Conservation (phyloP, 495 filamentous ascomycete species). For the Xeromyces bisporus region DNA sequence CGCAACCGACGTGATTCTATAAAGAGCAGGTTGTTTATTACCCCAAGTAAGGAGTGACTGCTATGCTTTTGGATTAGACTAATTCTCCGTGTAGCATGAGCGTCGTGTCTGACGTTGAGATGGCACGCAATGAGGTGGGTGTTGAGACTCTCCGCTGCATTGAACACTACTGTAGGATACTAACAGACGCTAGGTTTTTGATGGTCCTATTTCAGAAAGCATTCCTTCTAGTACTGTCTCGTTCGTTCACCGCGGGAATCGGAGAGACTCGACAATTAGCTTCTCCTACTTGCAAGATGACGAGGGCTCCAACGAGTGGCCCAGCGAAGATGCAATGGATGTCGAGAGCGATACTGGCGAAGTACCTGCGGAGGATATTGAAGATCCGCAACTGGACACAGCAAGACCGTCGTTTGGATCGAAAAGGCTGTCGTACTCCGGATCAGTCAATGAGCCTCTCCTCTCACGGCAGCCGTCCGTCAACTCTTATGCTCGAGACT, state of each 20-base stretch:
- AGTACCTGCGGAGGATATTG: slow-evolving; percentile 14
- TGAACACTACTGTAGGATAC: not conserved
- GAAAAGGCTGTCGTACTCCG: slow-evolving; percentile 39
- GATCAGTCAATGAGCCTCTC: slow-evolving; percentile 54
- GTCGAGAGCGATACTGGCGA: slow-evolving; percentile 40
- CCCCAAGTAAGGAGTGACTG: not conserved
- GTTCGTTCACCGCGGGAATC: slow-evolving; percentile 60
- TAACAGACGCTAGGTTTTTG: slow-evolving; percentile 48
- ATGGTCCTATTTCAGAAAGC: slow-evolving; percentile 87
- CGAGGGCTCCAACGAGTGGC: slow-evolving; percentile 34
- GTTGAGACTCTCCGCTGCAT: not conserved
- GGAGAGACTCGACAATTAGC: slow-evolving; percentile 70
- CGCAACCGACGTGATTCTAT: slow-evolving; percentile 46
- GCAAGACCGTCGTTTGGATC: slow-evolving; percentile 18
- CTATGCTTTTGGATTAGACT: slow-evolving; percentile 7
- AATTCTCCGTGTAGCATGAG: slow-evolving; percentile 34
- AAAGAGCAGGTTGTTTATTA: slow-evolving; percentile 44
- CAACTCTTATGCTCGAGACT: slow-evolving; percentile 38
- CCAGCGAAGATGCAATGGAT: slow-evolving; percentile 34
- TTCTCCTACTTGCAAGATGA: slow-evolving; percentile 71
- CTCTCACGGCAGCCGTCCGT: slow-evolving; percentile 45
- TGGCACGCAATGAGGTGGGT: slow-evolving; percentile 85
- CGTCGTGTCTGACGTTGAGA: slow-evolving; percentile 90
- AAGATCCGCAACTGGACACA: slow-evolving; percentile 18
- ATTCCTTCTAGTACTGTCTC: slow-evolving; percentile 78